Conservation (phyloP, 73 alveolate species). For the Blepharisma japonicum region DNA sequence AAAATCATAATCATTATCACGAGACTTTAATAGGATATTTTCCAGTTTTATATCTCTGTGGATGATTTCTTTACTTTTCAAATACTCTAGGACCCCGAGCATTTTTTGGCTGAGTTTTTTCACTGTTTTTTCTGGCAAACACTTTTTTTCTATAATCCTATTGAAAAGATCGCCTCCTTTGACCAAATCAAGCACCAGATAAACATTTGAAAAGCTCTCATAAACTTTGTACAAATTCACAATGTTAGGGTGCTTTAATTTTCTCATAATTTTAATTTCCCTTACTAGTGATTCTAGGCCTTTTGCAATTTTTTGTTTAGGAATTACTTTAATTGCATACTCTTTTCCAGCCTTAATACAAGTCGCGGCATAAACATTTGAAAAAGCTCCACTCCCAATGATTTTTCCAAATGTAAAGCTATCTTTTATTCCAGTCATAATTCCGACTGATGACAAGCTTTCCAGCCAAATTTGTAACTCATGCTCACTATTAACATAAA, state of each 20-base stretch:
- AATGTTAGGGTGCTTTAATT: slow-evolving; percentile 21
- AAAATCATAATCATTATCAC: slow-evolving; percentile 49
- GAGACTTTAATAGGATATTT: slow-evolving; percentile 58
- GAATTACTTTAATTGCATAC: neutral
- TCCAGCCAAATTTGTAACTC: too few relatives aligned
- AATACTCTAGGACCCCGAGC: slow-evolving; percentile 42
- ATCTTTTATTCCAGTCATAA: too few relatives aligned
- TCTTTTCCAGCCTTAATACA: neutral
- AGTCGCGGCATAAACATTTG: neutral
- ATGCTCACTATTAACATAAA: too few relatives aligned
- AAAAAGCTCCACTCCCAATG: neutral
- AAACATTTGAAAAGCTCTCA: slow-evolving; percentile 45
- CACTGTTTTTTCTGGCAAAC: too few relatives aligned
- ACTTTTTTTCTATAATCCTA: neutral
- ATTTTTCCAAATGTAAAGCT: too few relatives aligned
- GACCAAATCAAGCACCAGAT: slow-evolving; percentile 46
- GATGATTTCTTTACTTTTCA: slow-evolving; percentile 48
- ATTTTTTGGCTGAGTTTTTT: neutral
- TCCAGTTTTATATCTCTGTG: slow-evolving; percentile 72
- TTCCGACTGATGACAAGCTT: too few relatives aligned
- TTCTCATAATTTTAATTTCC: slow-evolving; percentile 34
- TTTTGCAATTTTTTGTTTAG: neutral
- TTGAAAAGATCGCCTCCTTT: slow-evolving; percentile 53
- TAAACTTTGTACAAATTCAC: slow-evolving; percentile 39
- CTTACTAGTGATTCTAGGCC: neutral